Conservation (phyloP, 164 flowering plant species). For the Euptelea pleiosperma region DNA sequence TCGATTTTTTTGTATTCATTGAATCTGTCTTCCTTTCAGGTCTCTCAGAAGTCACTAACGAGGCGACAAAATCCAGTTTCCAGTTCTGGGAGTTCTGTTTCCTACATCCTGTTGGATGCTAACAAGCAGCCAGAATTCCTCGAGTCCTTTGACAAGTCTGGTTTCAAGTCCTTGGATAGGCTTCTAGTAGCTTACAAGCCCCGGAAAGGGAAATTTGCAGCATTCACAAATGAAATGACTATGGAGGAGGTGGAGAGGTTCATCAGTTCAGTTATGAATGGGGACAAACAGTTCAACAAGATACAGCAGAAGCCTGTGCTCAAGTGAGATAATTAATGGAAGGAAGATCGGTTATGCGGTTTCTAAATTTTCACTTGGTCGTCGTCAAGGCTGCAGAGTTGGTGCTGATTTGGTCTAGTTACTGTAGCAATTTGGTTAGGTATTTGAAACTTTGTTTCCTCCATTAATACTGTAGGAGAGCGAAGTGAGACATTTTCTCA, state of each 20-base stretch:
- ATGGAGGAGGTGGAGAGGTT: conserved; percentile 69
- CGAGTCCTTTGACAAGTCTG: conserved; percentile 58
- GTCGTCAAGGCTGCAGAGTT: too few relatives aligned
- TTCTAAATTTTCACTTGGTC: too few relatives aligned
- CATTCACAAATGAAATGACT: conserved; percentile 36
- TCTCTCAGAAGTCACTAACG: conserved; percentile 74
- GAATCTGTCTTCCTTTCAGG: conserved; percentile 34
- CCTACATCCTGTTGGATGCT: conserved; percentile 72
- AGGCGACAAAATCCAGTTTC: conserved; percentile 44
- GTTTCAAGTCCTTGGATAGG: conserved; percentile 55
- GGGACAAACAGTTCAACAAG: conserved; percentile 65
- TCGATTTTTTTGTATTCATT: neutral
- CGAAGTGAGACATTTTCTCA: too few relatives aligned
- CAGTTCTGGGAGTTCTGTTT: conserved; percentile 45
- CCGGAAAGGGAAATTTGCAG: conserved; percentile 64
- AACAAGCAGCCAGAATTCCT: conserved; percentile 60
- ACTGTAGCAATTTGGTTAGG: too few relatives aligned
- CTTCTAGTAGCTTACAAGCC: conserved; percentile 80
- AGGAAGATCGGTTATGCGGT: too few relatives aligned
- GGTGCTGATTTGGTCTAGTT: too few relatives aligned
- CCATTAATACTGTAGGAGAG: too few relatives aligned
- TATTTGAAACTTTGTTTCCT: too few relatives aligned
- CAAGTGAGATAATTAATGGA: conserved; percentile 24
- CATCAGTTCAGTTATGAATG: conserved; percentile 63
- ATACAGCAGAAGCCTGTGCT: conserved; percentile 52